Evolutionary conservation across 2,329 filamentous ascomycete species (phyloP), one percentile per base, ranked within the genome.

Genomic region (Gliomastix tumulicola): DNA sequence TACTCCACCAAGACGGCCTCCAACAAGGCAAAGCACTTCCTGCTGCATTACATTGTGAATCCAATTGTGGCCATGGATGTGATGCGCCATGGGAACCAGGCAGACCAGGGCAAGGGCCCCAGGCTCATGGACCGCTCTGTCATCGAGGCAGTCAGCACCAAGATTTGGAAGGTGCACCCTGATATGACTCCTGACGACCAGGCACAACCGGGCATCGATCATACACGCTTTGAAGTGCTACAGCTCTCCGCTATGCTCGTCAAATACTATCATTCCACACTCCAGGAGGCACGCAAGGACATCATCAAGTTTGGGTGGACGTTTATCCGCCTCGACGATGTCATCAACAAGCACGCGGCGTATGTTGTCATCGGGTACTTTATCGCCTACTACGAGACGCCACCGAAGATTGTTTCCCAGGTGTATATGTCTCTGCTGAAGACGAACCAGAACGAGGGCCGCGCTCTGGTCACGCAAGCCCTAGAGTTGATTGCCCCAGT

Each of bases 261-360:
- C 60, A 98, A 98, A 55, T 94, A 97, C 51, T 88, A 98, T 51
- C 81, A 90, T 51, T 76, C 78, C 21, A 84, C 88, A 37, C 75
- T 98, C 2, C 85, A 94, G 47, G 92, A 97, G 51, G 82, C 87
- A 3, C 81, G 94, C 25, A 98, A 98, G 60, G 92, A 98, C 45
- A 90, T 98, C 43, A 98, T 98, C 54, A 97, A 96, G 62, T 98
- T 97, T 60, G 89, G 88, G 4, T 99, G 92, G 92, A 95, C 89
- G 15, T 97, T 95, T 55, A 98, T 98, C 50, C 80, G 87, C 18
- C 75, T 98, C n/a, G 94, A 99, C 53, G 92, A 99, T 58, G 86
- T 95, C 39, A 95, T 98, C 66, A 98, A 97, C 68, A 98, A 98
- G 60, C 92, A 97, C 57, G 92, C 90, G 1, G 89, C 92, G 4